Percentiles rank a stretch among this genome's conserved stretches.
phyloP scores from a whole-genome alignment of 805 yeast genomes.

The Pichia cabralensis region DNA sequence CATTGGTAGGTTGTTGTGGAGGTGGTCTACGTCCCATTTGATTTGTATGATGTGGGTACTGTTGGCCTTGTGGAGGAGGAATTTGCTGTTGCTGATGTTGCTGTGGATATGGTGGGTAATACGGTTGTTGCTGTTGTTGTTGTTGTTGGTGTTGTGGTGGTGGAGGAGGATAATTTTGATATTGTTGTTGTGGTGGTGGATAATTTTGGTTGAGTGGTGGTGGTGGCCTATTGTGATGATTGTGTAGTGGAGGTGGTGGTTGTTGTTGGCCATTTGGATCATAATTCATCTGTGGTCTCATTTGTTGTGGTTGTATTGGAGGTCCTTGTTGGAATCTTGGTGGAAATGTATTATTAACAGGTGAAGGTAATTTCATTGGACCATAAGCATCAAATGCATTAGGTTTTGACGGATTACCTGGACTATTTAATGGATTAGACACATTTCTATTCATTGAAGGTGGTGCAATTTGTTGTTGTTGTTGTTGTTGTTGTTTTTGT shows the following conservation, averaged over 20 bases:
- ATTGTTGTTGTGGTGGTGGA: conserved; percentile 6
- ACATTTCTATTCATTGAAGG: background rate
- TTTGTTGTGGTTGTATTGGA: conserved; percentile 9
- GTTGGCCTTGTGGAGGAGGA: conserved; percentile 3
- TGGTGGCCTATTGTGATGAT: conserved; percentile 4
- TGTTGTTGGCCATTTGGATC: conserved; percentile 3
- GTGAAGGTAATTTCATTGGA: conserved; percentile 8
- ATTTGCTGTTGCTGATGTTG: background rate
- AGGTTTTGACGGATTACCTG: conserved; percentile 4
- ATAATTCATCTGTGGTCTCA: background rate
- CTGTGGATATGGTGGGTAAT: background rate
- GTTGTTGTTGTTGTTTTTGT: conserved; percentile 4
- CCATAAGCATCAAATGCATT: conserved; percentile 7
- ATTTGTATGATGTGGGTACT: conserved; percentile 6
- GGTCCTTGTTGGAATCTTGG: conserved; percentile 5
- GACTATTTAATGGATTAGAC: conserved; percentile 3
- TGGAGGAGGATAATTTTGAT: conserved; percentile 3
- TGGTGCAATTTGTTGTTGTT: conserved; percentile 1
- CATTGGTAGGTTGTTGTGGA: conserved; percentile 15
- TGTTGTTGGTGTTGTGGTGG: conserved; percentile 6
- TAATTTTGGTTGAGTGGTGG: conserved; percentile 4
- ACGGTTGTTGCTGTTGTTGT: background rate
- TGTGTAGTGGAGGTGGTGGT: conserved; percentile 11
- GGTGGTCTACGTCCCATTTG: conserved; percentile 10
- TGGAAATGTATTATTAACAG: background rate